Evolutionary conservation across 768 basidiomycete species (phyloP).

Genomic region (Tremella mesenterica): DNA sequence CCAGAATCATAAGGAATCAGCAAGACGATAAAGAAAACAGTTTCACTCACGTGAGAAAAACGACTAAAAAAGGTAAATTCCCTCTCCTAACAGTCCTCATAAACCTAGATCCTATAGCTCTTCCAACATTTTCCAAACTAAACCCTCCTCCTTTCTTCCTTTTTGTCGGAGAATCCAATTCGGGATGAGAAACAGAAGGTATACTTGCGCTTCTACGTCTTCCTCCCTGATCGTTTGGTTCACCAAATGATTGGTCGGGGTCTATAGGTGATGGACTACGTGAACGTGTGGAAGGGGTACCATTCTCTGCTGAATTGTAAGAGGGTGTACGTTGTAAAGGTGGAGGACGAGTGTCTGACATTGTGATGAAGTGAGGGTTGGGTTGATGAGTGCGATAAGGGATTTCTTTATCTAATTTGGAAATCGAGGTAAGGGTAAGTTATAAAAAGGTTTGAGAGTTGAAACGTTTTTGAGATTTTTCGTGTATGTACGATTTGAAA

Average conservation of each 20-base stretch:
- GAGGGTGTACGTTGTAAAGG: not conserved
- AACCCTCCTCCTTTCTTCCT: not conserved
- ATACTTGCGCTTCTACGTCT: not conserved
- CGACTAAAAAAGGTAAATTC: slow-evolving; percentile 37
- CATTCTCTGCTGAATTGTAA: slow-evolving; percentile 3
- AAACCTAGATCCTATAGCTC: slow-evolving; percentile 24
- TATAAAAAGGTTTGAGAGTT: too few relatives aligned
- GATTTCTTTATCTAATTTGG: too few relatives aligned
- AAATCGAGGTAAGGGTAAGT: too few relatives aligned
- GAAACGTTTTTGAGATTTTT: too few relatives aligned
- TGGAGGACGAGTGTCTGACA: not conserved
- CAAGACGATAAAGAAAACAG: not conserved
- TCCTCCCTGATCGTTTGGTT: too few relatives aligned
- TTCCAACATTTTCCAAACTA: slow-evolving; percentile 14
- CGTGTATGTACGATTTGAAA: too few relatives aligned
- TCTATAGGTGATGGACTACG: not conserved
- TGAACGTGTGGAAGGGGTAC: not conserved
- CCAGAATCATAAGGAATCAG: not conserved
- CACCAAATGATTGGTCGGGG: not conserved
- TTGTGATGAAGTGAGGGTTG: too few relatives aligned
- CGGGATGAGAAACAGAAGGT: not conserved
- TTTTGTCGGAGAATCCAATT: not conserved
- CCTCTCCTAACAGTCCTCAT: slow-evolving; percentile 30
- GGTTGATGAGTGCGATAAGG: too few relatives aligned
- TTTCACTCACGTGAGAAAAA: slow-evolving; percentile 35